Percentiles rank a stretch among this genome's conserved stretches.
phyloP scores from a whole-genome alignment of 768 basidiomycete genomes.

The Xerocomus brunneocitrinus region DNA sequence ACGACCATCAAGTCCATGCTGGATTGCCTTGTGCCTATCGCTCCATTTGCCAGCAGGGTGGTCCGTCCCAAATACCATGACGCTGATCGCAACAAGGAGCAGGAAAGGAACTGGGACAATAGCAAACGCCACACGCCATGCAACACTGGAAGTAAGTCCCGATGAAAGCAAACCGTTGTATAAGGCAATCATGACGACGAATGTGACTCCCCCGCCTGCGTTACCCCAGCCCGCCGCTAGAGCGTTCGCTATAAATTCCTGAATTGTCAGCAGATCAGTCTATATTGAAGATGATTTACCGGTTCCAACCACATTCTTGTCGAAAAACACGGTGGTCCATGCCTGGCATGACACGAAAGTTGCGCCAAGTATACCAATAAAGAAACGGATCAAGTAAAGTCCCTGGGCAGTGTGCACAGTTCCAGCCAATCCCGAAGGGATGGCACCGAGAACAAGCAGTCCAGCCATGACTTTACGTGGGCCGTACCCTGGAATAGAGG shows the following conservation, averaged over 20 bases:
- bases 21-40: constrained; percentile 39
- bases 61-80: constrained; percentile 46
- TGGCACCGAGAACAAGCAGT: constrained; percentile 49
- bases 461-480: constrained; percentile 53
- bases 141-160: constrained; percentile 37
- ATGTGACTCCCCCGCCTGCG: constrained; percentile 45
- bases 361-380: constrained; percentile 57
- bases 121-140: constrained; percentile 55
- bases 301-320: constrained; percentile 37
- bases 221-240: constrained; percentile 56
- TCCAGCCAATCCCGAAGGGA: constrained; percentile 57
- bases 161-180: constrained; percentile 37
- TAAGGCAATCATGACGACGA: constrained; percentile 52
- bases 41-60: constrained; percentile 53
- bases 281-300: no score
- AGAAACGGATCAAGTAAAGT: constrained; percentile 47
- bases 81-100: constrained; percentile 37
- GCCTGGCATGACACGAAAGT: constrained; percentile 60
- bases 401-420: constrained; percentile 38
- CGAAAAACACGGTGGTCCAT: constrained; percentile 60
- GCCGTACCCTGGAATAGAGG: constrained; percentile 33
- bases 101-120: constrained; percentile 54
- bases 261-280: constrained; percentile 16
- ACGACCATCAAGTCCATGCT: not conserved
- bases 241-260: constrained; percentile 41